Evolutionary conservation across 2,329 filamentous ascomycete species (phyloP).

Genomic region (Ascochyta lentis): DNA sequence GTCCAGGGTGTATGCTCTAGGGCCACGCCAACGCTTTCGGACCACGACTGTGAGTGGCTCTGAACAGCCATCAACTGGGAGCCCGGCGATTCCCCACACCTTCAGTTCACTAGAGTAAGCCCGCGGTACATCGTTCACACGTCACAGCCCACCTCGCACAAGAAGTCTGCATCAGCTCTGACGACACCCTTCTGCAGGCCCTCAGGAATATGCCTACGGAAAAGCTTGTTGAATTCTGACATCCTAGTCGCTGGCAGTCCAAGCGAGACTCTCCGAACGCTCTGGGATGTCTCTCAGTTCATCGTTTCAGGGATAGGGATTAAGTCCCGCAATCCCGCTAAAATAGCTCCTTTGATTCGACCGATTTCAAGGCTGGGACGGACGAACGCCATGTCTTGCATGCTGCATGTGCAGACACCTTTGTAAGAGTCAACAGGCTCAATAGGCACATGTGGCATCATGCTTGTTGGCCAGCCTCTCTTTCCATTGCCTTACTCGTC

Average conservation of each 20-base stretch:
- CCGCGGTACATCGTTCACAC: conserved; percentile 12
- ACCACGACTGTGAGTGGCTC: conserved; percentile 26
- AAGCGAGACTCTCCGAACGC: conserved; percentile 1
- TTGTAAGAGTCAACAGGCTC: conserved; percentile 11
- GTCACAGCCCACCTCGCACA: conserved; percentile 7
- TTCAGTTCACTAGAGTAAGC: conserved; percentile 8
- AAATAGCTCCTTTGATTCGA: conserved; percentile 7
- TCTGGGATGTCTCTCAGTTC: conserved; percentile 2
- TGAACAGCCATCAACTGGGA: conserved; percentile 20
- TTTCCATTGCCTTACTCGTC: conserved; percentile 15
- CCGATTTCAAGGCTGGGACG: conserved; percentile 12
- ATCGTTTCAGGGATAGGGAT: conserved; percentile 13
- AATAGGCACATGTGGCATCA: conserved; percentile 16
- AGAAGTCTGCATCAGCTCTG: conserved; percentile 3
- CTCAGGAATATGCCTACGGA: background rate
- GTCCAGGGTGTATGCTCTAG: conserved; percentile 27
- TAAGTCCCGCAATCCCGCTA: conserved; percentile 19
- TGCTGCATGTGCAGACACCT: conserved; percentile 20
- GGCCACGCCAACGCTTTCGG: conserved; percentile 20
- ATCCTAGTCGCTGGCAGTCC: background rate
- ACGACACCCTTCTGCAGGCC: conserved; percentile 7
- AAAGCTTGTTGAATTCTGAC: background rate
- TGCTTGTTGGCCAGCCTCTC: conserved; percentile 15
- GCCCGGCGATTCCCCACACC: conserved; percentile 20
- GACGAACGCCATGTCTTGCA: conserved; percentile 12